These are phyloP conservation scores for Meira nashicola DNA, from an alignment of 1,284 basidiomycete genomes.

Conservation along the genomic window DNA sequence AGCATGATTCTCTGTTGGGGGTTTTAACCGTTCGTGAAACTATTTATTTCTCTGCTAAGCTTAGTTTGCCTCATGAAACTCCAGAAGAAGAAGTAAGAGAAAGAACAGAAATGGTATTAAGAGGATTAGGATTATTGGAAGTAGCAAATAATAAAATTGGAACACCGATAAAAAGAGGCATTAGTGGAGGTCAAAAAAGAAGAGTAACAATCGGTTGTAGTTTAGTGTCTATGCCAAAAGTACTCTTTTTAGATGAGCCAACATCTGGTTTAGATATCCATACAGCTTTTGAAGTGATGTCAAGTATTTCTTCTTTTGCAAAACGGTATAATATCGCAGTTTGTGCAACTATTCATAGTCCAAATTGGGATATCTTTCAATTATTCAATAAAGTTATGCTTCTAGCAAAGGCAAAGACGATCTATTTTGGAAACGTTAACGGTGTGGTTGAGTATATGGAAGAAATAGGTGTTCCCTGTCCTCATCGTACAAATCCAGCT, in stretches of 20 bases:
- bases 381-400: slow-evolving; percentile 50
- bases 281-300: slow-evolving; percentile 49
- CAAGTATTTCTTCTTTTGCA: slow-evolving; percentile 37
- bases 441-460: slow-evolving; percentile 34
- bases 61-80: slow-evolving; percentile 20
- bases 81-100: slow-evolving; percentile 13
- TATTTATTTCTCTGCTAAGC: slow-evolving; percentile 48
- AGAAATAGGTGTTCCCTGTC: slow-evolving; percentile 25
- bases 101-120: slow-evolving; percentile 31
- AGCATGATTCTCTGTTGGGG: slow-evolving; percentile 54
- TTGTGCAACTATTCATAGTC: slow-evolving; percentile 53
- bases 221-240: slow-evolving; percentile 50
- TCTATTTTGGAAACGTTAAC: slow-evolving; percentile 31
- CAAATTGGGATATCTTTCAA: slow-evolving; percentile 47
- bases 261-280: slow-evolving; percentile 47
- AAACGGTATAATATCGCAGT: slow-evolving; percentile 42
- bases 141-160: slow-evolving; percentile 52
- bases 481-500: slow-evolving; percentile 41
- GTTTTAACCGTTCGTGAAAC: slow-evolving; percentile 55
- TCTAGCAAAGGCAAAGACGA: slow-evolving; percentile 39
- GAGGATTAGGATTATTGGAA: slow-evolving; percentile 41
- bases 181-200: slow-evolving; percentile 55
- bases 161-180: slow-evolving; percentile 54
- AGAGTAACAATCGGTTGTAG: slow-evolving; percentile 52
- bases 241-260: slow-evolving; percentile 56